Evolutionary conservation across 805 yeast species (phyloP), one percentile per base, ranked within the genome.

Genomic region (Saccharomycopsis babjevae): DNA sequence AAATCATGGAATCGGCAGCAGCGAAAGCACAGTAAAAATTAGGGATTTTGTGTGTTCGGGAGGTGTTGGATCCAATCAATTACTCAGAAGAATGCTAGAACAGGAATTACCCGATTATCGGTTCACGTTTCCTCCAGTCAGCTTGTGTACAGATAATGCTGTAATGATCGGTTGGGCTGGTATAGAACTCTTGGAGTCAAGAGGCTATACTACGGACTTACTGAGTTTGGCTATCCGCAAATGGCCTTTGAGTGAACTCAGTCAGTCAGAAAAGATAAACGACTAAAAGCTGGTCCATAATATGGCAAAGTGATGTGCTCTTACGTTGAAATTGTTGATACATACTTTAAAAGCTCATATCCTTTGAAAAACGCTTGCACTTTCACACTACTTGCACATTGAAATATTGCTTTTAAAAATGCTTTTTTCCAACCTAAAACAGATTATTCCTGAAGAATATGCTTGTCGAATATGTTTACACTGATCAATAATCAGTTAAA

Each of bases 161-260:
- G 82, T 90, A 1, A 94, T 94, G 99, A 94, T 94, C 58, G 99
- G 97, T 1, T 89, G 96, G 84, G 96, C 98, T 0, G 99, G 97
- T 0, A 89, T 93, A 8, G 97, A 93, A 70, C 73, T 92, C 20
- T 86, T 75, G 69, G 97, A 91, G 69, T 66, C 70, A 18, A 78
- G 80, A 5, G 66, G 65, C 1, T 42, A 73, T 10, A 67, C 77
- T 13, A 81, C 91, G 0, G 79, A 77, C 5, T 67, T 88, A 50
- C 67, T 87, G 52, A 77, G 73, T 11, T 68, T 79, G n/a, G 96
- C 96, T 1, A 75, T 83, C 1, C 76, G 90, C 56, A 89, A 84
- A 72, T 93, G 99, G 99, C 92, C 96, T 1, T 68, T 91, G 62
- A 72, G 78, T 56, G 80, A 83, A 10, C 52, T 46, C 15, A 6